A percentile compares a stretch with the other conserved stretches of the same genome.
Evolutionary conservation across 352 stramenopile genomes (phyloP).

Genomic region (Pythium pyrilobum): DNA sequence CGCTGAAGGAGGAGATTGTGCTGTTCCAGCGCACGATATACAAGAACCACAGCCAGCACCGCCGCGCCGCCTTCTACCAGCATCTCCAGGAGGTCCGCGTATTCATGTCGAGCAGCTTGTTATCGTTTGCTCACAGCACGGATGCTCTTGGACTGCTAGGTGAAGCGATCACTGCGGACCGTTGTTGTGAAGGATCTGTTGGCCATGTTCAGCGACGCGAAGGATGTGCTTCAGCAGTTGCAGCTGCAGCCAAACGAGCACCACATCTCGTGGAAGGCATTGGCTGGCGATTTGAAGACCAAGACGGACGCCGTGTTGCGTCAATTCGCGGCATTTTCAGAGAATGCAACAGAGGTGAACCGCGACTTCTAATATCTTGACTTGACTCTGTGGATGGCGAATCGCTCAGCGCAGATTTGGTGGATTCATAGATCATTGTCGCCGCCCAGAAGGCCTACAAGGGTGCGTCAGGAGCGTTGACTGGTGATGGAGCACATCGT

Average conservation of each 20-base stretch:
- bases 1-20: constrained; percentile 47
- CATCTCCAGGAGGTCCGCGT: constrained; percentile 54
- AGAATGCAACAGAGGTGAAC: constrained; percentile 27
- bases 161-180: constrained; percentile 61
- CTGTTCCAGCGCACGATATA: constrained; percentile 82
- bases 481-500: too few species aligned
- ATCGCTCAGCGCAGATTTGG: neutral
- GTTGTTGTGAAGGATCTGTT: constrained; percentile 35
- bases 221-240: constrained; percentile 39
- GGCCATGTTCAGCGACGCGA: constrained; percentile 32
- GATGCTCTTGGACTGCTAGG: constrained; percentile 19
- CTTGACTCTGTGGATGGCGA: neutral
- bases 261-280: constrained; percentile 72
- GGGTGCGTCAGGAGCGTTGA: neutral
- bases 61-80: constrained; percentile 75
- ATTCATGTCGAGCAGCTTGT: neutral
- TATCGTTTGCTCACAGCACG: neutral
- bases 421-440: constrained; percentile 28
- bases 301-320: constrained; percentile 43
- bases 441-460: constrained; percentile 77
- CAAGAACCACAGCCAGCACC: constrained; percentile 87
- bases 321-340: constrained; percentile 30
- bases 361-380: too few species aligned
- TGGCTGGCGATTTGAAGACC: constrained; percentile 57
- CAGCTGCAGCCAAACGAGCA: constrained; percentile 42